These are phyloP conservation scores for Xylariaceae sp. DNA, from an alignment of 2,329 filamentous ascomycete species.

Conservation along the genomic window DNA sequence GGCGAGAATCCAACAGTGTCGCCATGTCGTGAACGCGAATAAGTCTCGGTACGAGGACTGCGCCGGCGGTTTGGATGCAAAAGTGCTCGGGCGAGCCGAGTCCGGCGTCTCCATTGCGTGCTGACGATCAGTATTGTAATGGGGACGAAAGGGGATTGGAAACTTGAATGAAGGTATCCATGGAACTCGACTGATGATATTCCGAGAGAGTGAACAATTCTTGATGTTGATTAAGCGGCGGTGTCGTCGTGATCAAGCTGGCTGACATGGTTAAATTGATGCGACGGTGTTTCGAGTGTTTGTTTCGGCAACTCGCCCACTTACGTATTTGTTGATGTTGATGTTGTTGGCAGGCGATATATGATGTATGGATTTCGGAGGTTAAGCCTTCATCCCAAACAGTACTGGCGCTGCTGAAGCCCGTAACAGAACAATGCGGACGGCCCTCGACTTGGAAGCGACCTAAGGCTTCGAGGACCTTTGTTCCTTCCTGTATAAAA, in stretches of 20 bases:
- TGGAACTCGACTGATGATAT: neutral
- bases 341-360: neutral
- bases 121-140: neutral
- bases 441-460: neutral
- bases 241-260: neutral
- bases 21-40: slow-evolving; percentile 65
- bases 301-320: neutral
- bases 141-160: neutral
- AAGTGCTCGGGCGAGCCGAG: neutral
- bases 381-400: neutral
- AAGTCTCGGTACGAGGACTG: slow-evolving; percentile 38
- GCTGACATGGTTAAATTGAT: neutral
- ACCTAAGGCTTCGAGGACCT: neutral
- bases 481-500: slow-evolving; percentile 1
- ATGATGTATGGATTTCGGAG: neutral
- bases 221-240: too few species aligned
- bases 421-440: neutral
- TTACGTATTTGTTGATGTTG: neutral
- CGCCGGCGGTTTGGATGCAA: slow-evolving; percentile 1
- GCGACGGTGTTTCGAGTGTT: neutral
- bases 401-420: neutral
- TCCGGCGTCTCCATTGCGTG: slow-evolving; percentile 4
- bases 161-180: neutral
- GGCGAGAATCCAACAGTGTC: slow-evolving; percentile 51
- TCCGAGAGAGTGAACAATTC: neutral